Evolutionary conservation across 306 rosid species (phyloP).

Genomic region (Heteromeles arbutifolia): DNA sequence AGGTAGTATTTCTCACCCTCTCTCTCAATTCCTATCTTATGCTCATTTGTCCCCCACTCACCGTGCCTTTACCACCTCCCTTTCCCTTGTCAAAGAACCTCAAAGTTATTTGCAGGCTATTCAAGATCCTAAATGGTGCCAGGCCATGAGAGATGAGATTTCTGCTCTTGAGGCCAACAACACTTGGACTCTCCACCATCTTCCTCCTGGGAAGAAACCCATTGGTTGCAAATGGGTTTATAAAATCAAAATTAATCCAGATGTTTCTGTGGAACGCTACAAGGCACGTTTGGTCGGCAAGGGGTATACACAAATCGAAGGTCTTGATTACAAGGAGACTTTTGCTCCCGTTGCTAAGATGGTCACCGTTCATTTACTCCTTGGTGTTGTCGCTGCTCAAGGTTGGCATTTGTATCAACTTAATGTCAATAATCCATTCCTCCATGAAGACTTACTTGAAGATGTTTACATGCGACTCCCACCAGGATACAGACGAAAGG

Average conservation of each 20-base stretch:
- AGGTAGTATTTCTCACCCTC: not conserved
- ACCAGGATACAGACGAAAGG: not conserved
- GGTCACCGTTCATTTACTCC: not conserved
- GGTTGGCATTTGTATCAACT: not conserved
- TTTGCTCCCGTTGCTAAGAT: not conserved
- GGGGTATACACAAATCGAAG: too few relatives aligned
- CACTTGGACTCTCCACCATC: too few relatives aligned
- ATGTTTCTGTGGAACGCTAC: too few relatives aligned
- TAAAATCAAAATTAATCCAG: too few relatives aligned
- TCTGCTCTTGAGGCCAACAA: not conserved
- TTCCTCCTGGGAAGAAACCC: too few relatives aligned
- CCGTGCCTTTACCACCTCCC: not conserved
- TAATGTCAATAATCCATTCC: not conserved
- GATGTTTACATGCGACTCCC: not conserved
- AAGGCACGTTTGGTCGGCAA: too few relatives aligned
- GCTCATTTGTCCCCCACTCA: not conserved
- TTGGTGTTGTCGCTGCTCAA: fast-evolving
- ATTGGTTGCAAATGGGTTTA: too few relatives aligned
- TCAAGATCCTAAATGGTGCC: not conserved
- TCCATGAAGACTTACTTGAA: not conserved
- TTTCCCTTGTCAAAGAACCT: not conserved
- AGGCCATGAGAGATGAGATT: not conserved
- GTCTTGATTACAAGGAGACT: fast-evolving
- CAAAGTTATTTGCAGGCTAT: not conserved
- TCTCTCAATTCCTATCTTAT: not conserved